A percentile compares a stretch with the other conserved stretches of the same genome.
Evolutionary conservation across 371 early-diverging fungal genomes (phyloP).

Genomic region (Mucor irregularis): DNA sequence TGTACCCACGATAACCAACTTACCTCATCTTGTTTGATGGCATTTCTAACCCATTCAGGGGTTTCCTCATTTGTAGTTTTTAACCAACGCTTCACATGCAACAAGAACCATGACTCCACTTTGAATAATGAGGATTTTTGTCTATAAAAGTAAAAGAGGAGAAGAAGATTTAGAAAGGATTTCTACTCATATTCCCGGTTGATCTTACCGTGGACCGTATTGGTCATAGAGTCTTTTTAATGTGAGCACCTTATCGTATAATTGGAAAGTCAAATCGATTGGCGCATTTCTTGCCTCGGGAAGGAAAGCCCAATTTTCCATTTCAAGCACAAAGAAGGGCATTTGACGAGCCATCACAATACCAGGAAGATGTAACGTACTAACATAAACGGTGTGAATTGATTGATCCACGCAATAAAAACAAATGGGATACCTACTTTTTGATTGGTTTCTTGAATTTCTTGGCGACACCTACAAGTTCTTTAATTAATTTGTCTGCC

Average conservation of each 20-base stretch:
- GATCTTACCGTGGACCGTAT: slow-evolving; percentile 44
- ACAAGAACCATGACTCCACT: slow-evolving; percentile 66
- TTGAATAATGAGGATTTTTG: slow-evolving; percentile 55
- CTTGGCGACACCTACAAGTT: slow-evolving; percentile 40
- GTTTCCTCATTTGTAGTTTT: slow-evolving; percentile 56
- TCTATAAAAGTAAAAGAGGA: slow-evolving; percentile 18
- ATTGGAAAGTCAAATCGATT: slow-evolving; percentile 49
- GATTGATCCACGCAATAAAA: too few relatives aligned
- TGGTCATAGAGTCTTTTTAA: slow-evolving; percentile 51
- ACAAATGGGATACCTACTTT: slow-evolving; percentile 32
- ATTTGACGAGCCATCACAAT: slow-evolving; percentile 55
- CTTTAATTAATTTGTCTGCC: slow-evolving; percentile 51
- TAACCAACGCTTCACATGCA: slow-evolving; percentile 63
- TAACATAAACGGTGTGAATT: too few relatives aligned
- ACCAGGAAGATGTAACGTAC: slow-evolving; percentile 37
- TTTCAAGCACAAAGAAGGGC: slow-evolving; percentile 55
- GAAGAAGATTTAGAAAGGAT: neutral
- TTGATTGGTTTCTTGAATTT: slow-evolving; percentile 45
- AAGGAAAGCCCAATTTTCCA: slow-evolving; percentile 54
- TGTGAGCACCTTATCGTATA: slow-evolving; percentile 53
- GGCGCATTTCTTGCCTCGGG: slow-evolving; percentile 45
- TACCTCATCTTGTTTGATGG: slow-evolving; percentile 67
- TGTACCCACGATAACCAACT: neutral
- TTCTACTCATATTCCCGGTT: neutral
- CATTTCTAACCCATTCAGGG: slow-evolving; percentile 64